These are phyloP conservation scores for Podaxis mareebaensis DNA, from an alignment of 768 basidiomycete species.

Conservation along the genomic window DNA sequence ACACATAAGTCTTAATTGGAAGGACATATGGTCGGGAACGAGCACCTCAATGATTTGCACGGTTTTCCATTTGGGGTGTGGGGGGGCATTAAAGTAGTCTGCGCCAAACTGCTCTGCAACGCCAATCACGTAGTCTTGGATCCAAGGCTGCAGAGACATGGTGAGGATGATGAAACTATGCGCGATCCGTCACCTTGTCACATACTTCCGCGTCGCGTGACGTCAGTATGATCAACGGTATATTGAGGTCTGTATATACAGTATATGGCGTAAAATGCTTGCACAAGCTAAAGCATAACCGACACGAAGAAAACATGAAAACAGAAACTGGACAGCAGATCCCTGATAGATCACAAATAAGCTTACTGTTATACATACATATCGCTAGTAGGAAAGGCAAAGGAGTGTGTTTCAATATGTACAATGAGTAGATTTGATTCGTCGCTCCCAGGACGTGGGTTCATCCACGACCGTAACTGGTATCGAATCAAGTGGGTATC, in stretches of 20 bases:
- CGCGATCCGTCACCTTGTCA: constrained; percentile 7
- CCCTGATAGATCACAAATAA: constrained; percentile 16
- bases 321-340: constrained; percentile 4
- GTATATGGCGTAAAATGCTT: background rate
- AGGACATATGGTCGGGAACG: constrained; percentile 10
- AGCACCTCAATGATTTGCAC: constrained; percentile 61
- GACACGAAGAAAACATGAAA: constrained; percentile 1
- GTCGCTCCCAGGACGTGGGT: background rate
- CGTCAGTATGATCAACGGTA: background rate
- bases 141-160: constrained; percentile 49
- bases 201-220: constrained; percentile 13
- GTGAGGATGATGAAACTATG: constrained; percentile 1
- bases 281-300: constrained; percentile 3
- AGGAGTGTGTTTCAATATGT: constrained; percentile 13
- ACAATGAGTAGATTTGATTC: background rate
- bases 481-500: constrained; percentile 13
- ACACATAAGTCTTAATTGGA: constrained; percentile 3
- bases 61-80: constrained; percentile 41
- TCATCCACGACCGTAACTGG: background rate
- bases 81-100: constrained; percentile 36
- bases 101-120: constrained; percentile 55
- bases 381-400: background rate
- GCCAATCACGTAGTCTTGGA: constrained; percentile 49
- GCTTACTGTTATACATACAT: constrained; percentile 14
- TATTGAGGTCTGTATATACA: constrained; percentile 3